Evolutionary conservation across 768 basidiomycete species (phyloP), one percentile per base, ranked within the genome.

Genomic region (Kwoniella dejecticola): DNA sequence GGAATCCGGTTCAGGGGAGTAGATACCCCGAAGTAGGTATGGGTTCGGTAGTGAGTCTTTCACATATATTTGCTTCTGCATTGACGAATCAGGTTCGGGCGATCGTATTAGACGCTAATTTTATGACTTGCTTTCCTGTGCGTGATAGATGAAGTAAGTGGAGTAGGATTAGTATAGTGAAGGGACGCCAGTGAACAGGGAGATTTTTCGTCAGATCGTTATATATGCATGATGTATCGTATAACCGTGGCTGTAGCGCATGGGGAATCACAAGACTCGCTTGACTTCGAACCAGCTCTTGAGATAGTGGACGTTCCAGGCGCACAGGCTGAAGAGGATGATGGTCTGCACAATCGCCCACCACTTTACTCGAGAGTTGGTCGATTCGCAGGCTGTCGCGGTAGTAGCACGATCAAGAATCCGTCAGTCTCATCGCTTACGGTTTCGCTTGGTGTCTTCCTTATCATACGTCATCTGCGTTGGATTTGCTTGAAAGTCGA

Each of bases 241-340:
- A 13, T 13, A 21, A 12, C 13, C 19, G 1, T 21, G n/a, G n/a
- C n/a, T n/a, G n/a, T n/a, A n/a, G n/a, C 17, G 3, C 1, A 27
- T n/a, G 24, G 17, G 24, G n/a, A n/a, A 6, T 58, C 23, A 90
- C 80, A 91, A 88, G 69, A 91, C 88, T 78, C 91, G 86, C 78
- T 89, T 90, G 50, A 92, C 89, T 82, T 93, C 91, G 69, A 94
- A 93, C 85, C 90, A 90, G 17, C 89, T 89, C 84, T 97, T 94
- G 52, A 99, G 83, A 81, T 97, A 97, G 80, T 93, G 96, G 59
- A 99, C 85, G 80, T 99, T 96, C 94, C 94, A 98, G 44, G 85
- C 94, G 56, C 96, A 94, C 0, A 96, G 89, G 2, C 86, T 83
- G 74, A 97, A 89, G 58, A 98, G 81, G 21, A 98, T 89, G 40